Evolutionary conservation across 1,284 basidiomycete genomes (phyloP).

Genomic region (Wolfiporia cocos): DNA sequence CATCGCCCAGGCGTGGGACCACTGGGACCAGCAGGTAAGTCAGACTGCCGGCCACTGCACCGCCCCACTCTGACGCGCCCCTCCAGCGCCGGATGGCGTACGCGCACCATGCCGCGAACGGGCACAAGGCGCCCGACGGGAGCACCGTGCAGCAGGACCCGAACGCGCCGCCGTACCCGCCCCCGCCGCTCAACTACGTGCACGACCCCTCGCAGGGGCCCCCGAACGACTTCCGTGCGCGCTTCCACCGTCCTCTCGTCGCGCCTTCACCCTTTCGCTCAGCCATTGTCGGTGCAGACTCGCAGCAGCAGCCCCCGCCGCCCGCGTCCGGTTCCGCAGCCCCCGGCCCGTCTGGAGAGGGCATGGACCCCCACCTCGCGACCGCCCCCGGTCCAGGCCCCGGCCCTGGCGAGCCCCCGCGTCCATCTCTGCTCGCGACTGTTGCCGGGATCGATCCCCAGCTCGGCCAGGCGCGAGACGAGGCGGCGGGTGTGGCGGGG

Average conservation of each 20-base stretch:
- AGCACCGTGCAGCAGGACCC: constrained; percentile 15
- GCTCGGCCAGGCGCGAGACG: constrained; percentile 29
- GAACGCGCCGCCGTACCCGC: constrained; percentile 28
- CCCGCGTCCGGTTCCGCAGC: constrained; percentile 31
- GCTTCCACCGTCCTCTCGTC: constrained; percentile 60
- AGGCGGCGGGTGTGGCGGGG: constrained; percentile 29
- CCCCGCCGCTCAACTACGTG: constrained; percentile 21
- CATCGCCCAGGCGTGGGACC: constrained; percentile 76
- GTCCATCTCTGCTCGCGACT: constrained; percentile 3
- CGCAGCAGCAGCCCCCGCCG: constrained; percentile 15
- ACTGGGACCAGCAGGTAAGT: constrained; percentile 71
- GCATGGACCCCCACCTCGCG: constrained; percentile 44
- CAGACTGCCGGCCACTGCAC: not conserved
- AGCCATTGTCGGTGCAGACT: constrained; percentile 22
- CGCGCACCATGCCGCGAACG: constrained; percentile 45
- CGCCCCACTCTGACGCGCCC: constrained; percentile 3
- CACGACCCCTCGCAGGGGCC: constrained; percentile 25
- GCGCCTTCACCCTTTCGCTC: constrained; percentile 61
- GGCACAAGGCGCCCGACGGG: constrained; percentile 28
- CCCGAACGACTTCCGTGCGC: constrained; percentile 59
- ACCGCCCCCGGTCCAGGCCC: constrained; percentile 13
- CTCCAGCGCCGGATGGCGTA: constrained; percentile 58
- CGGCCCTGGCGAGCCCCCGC: constrained; percentile 20
- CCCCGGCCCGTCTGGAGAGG: constrained; percentile 22
- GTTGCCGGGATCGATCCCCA: constrained; percentile 26